phyloP scores from a whole-genome alignment of 352 stramenopile genomes.

The Globisporangium cystogenes region DNA sequence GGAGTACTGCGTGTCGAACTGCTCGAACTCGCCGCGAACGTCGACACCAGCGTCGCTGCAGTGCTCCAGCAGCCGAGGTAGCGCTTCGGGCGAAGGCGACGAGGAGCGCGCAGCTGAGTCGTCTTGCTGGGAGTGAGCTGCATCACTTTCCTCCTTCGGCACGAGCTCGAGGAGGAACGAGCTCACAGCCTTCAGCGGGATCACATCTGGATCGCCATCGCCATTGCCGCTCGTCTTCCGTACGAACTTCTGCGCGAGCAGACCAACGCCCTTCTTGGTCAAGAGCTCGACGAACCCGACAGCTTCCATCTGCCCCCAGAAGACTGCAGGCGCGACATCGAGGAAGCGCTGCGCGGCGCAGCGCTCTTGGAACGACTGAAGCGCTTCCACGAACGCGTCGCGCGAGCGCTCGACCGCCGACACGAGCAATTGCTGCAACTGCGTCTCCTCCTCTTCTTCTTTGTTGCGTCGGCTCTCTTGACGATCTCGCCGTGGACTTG shows the following conservation, averaged over 20 bases:
- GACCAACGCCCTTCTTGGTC: constrained; percentile 22
- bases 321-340: constrained; percentile 16
- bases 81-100: background rate
- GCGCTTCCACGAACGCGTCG: constrained; percentile 18
- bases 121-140: background rate
- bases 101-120: background rate
- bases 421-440: constrained; percentile 6
- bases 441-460: background rate
- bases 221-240: background rate
- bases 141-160: background rate
- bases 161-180: constrained; percentile 17
- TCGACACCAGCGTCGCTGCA: constrained; percentile 41
- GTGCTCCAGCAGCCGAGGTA: constrained; percentile 20
- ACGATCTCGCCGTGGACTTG: background rate
- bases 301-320: constrained; percentile 37
- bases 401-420: constrained; percentile 24
- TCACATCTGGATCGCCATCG: constrained; percentile 5
- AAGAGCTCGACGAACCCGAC: constrained; percentile 29
- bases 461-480: background rate
- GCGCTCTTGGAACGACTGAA: constrained; percentile 32
- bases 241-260: constrained; percentile 19
- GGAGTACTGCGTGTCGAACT: constrained; percentile 33
- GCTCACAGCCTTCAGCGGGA: constrained; percentile 30
- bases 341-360: constrained; percentile 33
- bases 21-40: constrained; percentile 44